Percentiles rank a stretch among this genome's conserved stretches.
Conservation (phyloP, 768 basidiomycete species). For the Pleurotus tuber-regium region DNA sequence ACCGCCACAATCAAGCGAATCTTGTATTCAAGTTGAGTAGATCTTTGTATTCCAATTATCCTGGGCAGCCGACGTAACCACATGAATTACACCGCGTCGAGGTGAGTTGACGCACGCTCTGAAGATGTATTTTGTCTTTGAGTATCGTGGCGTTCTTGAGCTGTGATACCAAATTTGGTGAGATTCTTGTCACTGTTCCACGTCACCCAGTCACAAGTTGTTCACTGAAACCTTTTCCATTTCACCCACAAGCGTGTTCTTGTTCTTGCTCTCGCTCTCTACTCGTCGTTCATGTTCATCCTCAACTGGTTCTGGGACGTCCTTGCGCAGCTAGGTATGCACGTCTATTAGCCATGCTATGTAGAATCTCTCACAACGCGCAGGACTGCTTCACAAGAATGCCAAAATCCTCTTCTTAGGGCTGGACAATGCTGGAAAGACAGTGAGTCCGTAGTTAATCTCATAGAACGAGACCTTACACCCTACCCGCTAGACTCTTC, state of each 20-base stretch:
- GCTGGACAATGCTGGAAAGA: slow-evolving; percentile 99
- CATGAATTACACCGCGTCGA: too few species aligned
- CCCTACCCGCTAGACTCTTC: slow-evolving; percentile 65
- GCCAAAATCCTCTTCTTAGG: slow-evolving; percentile 99
- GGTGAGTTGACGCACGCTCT: too few species aligned
- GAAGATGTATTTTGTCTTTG: too few species aligned
- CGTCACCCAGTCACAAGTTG: slow-evolving; percentile 9
- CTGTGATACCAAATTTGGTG: not conserved
- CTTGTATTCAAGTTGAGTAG: too few species aligned
- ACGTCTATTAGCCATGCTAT: slow-evolving; percentile 7
- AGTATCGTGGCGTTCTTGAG: too few species aligned
- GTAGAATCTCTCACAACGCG: not conserved
- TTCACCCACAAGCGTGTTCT: not conserved
- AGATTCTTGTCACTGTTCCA: slow-evolving; percentile 5
- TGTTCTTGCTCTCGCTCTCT: slow-evolving; percentile 7
- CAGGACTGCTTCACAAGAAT: slow-evolving; percentile 94
- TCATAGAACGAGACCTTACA: too few species aligned
- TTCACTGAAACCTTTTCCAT: not conserved
- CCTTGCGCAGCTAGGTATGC: slow-evolving; percentile 85
- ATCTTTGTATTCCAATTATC: too few species aligned
- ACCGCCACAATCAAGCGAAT: too few species aligned
- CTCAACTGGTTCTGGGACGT: slow-evolving; percentile 97
- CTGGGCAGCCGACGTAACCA: too few species aligned
- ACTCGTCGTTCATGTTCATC: slow-evolving; percentile 62
- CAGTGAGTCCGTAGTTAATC: slow-evolving; percentile 68